Evolutionary conservation across 2,329 filamentous ascomycete species (phyloP), one percentile per base, ranked within the genome.

Genomic region (Colletotrichum scovillei): DNA sequence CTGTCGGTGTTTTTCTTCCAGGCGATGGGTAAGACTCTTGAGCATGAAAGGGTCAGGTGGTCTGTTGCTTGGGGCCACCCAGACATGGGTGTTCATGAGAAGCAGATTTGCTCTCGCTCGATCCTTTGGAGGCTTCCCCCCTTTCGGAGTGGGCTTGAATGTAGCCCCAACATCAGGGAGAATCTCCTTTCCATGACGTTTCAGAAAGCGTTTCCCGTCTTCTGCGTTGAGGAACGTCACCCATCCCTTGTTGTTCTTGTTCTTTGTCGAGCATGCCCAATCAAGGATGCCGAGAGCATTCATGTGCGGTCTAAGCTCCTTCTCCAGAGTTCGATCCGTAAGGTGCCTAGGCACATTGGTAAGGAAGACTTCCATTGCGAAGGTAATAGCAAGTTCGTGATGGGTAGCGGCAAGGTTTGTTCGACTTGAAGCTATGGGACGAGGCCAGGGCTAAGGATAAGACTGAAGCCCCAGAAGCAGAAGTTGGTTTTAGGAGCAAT

Each of bases 321-420:
- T 76, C 12, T 76, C 77, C 11, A 90, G 78, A 7, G 75, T 76
- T 0, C 82, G 76, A 2, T 86, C 81, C 11, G 82, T 79, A 35
- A 89, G 75, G 32, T 83, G 79, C 11, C 64, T 35, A 1, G 87
- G 87, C 16, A 90, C 80, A 12, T 84, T 83, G 16, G 66, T 74
- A 38, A 89, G 76, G 46, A 84, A 84, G 12, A 87, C 82, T 73
- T 89, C 87, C 84, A 90, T 89, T 7, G 22, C 9, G 32, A 32
- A 14, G 16, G 16, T 6, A 16, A 19, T 7, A 28, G 11, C 11
- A 14, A 14, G 9, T n/a, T 14, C 3, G 14, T 5, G 9, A 28
- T 14, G 14, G 2, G 1, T 5, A 12, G 6, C 4, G 16, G 46
- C 4, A 22, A n/a, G n/a, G 16, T 3, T 5, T 63, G 11, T 19